phyloP scores from a whole-genome alignment of 2,329 filamentous ascomycete species.

The Hypoxylon sp. region DNA sequence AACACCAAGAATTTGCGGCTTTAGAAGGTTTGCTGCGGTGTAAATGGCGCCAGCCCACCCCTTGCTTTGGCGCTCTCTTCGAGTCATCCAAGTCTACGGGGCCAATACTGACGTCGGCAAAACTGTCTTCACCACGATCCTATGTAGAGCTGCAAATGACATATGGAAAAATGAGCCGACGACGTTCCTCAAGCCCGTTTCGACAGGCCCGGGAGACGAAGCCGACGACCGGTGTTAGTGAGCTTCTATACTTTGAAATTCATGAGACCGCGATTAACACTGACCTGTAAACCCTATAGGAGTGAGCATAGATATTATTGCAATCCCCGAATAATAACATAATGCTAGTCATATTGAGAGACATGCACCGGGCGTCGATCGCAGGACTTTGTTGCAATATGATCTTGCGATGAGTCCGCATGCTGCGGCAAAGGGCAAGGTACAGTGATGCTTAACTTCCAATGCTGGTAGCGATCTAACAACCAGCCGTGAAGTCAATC shows the following conservation, averaged over 20 bases:
- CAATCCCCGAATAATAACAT: conserved; percentile 9
- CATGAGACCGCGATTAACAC: conserved; percentile 5
- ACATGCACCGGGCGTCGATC: conserved; percentile 66
- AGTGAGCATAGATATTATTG: conserved; percentile 3
- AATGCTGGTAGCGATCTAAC: conserved; percentile 27
- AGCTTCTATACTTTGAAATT: background rate
- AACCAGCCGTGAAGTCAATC: conserved; percentile 57
- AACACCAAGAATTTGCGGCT: conserved; percentile 15
- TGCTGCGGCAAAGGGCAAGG: conserved; percentile 72
- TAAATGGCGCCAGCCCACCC: conserved; percentile 67
- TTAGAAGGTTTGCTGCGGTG: conserved; percentile 4
- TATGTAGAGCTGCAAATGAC: conserved; percentile 73
- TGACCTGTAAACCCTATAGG: conserved; percentile 25
- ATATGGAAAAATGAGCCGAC: conserved; percentile 64
- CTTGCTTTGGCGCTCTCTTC: conserved; percentile 77
- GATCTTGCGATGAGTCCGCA: conserved; percentile 83
- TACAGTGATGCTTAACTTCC: conserved; percentile 47
- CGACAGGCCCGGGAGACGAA: conserved; percentile 78
- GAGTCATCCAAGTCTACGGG: conserved; percentile 82
- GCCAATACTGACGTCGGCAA: conserved; percentile 90
- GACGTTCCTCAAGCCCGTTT: conserved; percentile 84
- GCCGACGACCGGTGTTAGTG: conserved; percentile 76
- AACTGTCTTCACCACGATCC: conserved; percentile 81
- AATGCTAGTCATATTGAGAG: conserved; percentile 71
- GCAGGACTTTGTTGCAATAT: conserved; percentile 78